Evolutionary conservation across 1,139 yeast species (phyloP).

Genomic region (Saccharomyces hybrid): DNA sequence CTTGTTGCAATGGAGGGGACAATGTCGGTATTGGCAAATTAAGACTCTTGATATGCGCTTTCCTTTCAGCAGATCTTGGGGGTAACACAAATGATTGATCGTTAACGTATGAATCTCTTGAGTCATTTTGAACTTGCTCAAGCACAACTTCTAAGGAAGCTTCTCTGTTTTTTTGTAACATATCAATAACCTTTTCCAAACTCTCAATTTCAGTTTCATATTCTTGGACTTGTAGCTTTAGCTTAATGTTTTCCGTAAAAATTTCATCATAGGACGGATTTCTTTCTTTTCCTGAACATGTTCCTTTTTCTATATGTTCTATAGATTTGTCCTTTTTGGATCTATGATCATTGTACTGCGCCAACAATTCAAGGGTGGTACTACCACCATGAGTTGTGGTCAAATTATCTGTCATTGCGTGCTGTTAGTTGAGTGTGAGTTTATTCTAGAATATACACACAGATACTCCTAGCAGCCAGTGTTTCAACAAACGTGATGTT

Average conservation of each 20-base stretch:
- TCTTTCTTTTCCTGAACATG: slow-evolving; percentile 4
- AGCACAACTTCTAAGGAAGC: slow-evolving; percentile 8
- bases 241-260: slow-evolving; percentile 25
- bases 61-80: slow-evolving; percentile 28
- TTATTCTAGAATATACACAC: slow-evolving; percentile 20
- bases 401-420: background rate
- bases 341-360: slow-evolving; percentile 14
- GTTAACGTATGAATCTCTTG: slow-evolving; percentile 1
- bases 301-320: slow-evolving; percentile 9
- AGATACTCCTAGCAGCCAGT: background rate
- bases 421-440: background rate
- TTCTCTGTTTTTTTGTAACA: slow-evolving; percentile 7
- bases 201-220: slow-evolving; percentile 22
- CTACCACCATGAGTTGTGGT: background rate
- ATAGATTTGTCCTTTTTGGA: slow-evolving; percentile 11
- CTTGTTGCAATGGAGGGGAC: slow-evolving; percentile 2
- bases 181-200: slow-evolving; percentile 17
- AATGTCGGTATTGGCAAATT: slow-evolving; percentile 8
- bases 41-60: slow-evolving; percentile 13
- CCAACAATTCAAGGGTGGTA: slow-evolving; percentile 12
- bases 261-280: slow-evolving; percentile 26
- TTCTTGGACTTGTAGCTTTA: slow-evolving; percentile 22
- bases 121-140: slow-evolving; percentile 9
- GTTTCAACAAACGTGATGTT: background rate
- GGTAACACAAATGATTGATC: slow-evolving; percentile 20